phyloP scores from a whole-genome alignment of 2,329 filamentous ascomycete genomes.

The Phaeosphaeriaceae sp. region DNA sequence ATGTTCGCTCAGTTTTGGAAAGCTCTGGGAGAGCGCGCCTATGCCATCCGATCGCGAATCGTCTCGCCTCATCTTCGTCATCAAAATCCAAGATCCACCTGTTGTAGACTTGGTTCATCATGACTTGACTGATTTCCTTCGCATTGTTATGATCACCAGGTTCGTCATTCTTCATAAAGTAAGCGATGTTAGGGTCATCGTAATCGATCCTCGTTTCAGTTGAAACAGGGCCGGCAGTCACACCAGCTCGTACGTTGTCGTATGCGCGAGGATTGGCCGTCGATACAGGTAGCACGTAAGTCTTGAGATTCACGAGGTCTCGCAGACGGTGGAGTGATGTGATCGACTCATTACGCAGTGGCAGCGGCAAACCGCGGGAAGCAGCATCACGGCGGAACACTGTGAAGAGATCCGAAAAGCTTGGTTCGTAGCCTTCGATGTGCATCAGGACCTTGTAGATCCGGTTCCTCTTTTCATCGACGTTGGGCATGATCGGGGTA shows the following conservation, averaged over 20 bases:
- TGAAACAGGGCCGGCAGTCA: not conserved
- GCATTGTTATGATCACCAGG: slow-evolving; percentile 12
- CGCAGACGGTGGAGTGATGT: slow-evolving; percentile 33
- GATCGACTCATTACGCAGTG: slow-evolving; percentile 23
- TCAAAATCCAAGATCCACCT: slow-evolving; percentile 65
- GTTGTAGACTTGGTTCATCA: slow-evolving; percentile 47
- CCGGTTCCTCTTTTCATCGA: slow-evolving; percentile 16
- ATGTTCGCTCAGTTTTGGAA: slow-evolving; percentile 17
- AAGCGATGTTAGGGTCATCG: slow-evolving; percentile 22
- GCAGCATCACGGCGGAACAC: slow-evolving; percentile 40
- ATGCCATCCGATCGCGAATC: slow-evolving; percentile 63
- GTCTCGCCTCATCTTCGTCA: slow-evolving; percentile 61
- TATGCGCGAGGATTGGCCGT: slow-evolving; percentile 29
- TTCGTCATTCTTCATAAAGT: slow-evolving; percentile 15
- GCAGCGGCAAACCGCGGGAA: slow-evolving; percentile 41
- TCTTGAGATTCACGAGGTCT: slow-evolving; percentile 36
- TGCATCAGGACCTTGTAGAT: slow-evolving; percentile 43
- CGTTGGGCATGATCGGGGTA: slow-evolving; percentile 33
- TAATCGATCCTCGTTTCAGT: slow-evolving; percentile 8
- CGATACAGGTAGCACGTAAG: slow-evolving; percentile 24
- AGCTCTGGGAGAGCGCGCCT: slow-evolving; percentile 51
- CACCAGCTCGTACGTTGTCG: not conserved
- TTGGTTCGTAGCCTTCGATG: slow-evolving; percentile 46
- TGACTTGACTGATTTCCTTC: slow-evolving; percentile 29
- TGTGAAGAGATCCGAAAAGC: slow-evolving; percentile 33